A percentile compares a stretch with the other conserved stretches of the same genome.
These are phyloP conservation scores for Geotrichum klebahnii DNA, from an alignment of 1,139 yeast genomes.

Conservation along the genomic window DNA sequence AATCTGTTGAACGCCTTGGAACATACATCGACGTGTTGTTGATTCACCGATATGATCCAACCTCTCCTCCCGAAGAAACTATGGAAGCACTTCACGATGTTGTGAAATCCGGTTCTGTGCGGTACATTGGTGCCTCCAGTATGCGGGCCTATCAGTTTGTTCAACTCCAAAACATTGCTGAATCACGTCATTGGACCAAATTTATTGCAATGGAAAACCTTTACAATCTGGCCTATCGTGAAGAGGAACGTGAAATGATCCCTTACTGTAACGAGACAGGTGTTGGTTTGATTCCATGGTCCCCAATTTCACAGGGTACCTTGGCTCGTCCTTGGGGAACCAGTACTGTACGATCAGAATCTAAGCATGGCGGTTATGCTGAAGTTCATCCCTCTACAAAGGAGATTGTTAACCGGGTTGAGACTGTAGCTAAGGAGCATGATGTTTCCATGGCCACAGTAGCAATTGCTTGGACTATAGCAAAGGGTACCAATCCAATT, in stretches of 20 bases:
- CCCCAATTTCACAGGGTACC: conserved; percentile 49
- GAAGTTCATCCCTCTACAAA: conserved; percentile 30
- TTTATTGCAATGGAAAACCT: conserved; percentile 58
- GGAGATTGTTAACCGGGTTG: conserved; percentile 49
- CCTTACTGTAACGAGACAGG: conserved; percentile 37
- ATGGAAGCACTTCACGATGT: conserved; percentile 55
- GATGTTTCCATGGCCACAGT: conserved; percentile 51
- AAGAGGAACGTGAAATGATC: conserved; percentile 59
- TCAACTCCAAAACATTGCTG: conserved; percentile 51
- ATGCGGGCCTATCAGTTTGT: conserved; percentile 47
- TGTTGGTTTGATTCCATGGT: conserved; percentile 52
- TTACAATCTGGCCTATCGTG: conserved; percentile 54
- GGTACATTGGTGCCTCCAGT: conserved; percentile 59
- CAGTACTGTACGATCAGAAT: background rate
- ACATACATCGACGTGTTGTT: conserved; percentile 77
- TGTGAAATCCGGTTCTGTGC: conserved; percentile 46
- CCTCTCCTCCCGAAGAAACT: conserved; percentile 47
- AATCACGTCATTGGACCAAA: conserved; percentile 50
- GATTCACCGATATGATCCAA: conserved; percentile 55
- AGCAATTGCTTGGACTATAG: conserved; percentile 53
- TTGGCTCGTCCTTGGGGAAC: conserved; percentile 44
- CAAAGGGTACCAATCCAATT: conserved; percentile 52
- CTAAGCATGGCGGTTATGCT: background rate
- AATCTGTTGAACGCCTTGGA: conserved; percentile 52
- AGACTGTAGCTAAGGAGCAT: conserved; percentile 47